Base-by-base conservation (phyloP, 371 early-diverging fungal genomes). In the Coemansia sp. region DNA sequence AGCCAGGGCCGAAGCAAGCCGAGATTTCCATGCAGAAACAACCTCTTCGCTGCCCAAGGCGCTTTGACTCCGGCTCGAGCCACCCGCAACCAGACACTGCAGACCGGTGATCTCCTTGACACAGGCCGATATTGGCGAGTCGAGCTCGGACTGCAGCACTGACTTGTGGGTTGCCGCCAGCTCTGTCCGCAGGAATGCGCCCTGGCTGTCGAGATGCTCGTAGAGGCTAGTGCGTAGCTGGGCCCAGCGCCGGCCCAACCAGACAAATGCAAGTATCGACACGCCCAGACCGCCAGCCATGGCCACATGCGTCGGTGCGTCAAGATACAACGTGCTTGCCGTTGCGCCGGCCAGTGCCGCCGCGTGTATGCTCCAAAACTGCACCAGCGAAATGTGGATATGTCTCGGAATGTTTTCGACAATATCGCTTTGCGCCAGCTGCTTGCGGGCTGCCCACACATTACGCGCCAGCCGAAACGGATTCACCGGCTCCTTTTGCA, bases 321-420 rank as follows among this genome's bases (percentile, higher is more conserved):
- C 54, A 20, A 55, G 51, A 20, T 56, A 57, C 1, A 36, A 13
- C 9, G 32, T 9, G 39, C 65, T 36, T 5, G 61, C 36, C 1
- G 38, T 38, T 2, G 61, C 47, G 11, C 54, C 57, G 3, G 64
- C 39, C 11, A 69, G 38, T 3, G 71, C 71, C 10, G 40, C 31
- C 2, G 61, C 68, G 13, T 64, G 35, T 20, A 69, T 69, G 38
- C 61, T 43, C 73, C 73, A 73, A 56, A 70, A 69, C 60, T 60
- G 61, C n/a, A 60, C 38, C 35, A 73, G 64, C 36, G 73, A 73
- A 34, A 55, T 60, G 54, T 48, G 73, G 8, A 70, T 57, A 35
- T 73, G 57, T 13, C 47, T 14, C 2, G 73, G 73, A 26, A 73
- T 54, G n/a, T 43, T 16, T 1, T 60, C 65, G 26, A 70, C 38